Evolutionary conservation across 2,329 filamentous ascomycete species (phyloP), one percentile per base, ranked within the genome.

Genomic region (Claviceps sp.): DNA sequence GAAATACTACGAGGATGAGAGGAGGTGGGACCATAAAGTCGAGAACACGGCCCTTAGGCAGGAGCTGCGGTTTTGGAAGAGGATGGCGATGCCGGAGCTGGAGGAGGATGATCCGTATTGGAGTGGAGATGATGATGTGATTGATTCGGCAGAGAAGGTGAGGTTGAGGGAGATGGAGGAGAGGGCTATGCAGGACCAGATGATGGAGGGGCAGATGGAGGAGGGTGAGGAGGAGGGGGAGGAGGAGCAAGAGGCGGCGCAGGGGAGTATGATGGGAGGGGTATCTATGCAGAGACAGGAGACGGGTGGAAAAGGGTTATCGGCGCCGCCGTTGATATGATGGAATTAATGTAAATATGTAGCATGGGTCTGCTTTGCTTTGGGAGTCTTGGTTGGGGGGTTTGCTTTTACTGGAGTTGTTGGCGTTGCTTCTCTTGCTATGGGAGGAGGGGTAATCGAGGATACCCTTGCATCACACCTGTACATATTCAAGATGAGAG

Each of bases 11-110:
- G 78, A 80, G 57, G 72, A 82, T 54, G 71, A 74, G 56, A 66
- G 67, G 40, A 69, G 75, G 20, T 77, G 78, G 70, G 72, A 79
- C 52, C 69, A 72, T 34, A 69, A 72, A 4, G 73, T 81, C 3
- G 71, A 79, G 41, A 72, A 74, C 47, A 72, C 70, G 48, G 74
- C 76, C 5, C 64, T 69, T 44, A 72, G 76, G 4, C 79, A 82
- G 62, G 78, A 84, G 64, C 61, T 82, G 51, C 71, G 81, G 2
- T 82, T 81, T 64, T 85, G 80, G 81, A 84, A 84, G 66, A 71
- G 81, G 43, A 73, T 83, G 71, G 81, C 81, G 14, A 76, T 84
- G 73, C 79, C 78, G 9, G 72, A 79, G 52, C 64, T 83, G 40
- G 66, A 73, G 8, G 79, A 82, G 24, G 75, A 81, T 43, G 79